phyloP scores from a whole-genome alignment of 1,139 yeast genomes.

The Candida sp. region DNA sequence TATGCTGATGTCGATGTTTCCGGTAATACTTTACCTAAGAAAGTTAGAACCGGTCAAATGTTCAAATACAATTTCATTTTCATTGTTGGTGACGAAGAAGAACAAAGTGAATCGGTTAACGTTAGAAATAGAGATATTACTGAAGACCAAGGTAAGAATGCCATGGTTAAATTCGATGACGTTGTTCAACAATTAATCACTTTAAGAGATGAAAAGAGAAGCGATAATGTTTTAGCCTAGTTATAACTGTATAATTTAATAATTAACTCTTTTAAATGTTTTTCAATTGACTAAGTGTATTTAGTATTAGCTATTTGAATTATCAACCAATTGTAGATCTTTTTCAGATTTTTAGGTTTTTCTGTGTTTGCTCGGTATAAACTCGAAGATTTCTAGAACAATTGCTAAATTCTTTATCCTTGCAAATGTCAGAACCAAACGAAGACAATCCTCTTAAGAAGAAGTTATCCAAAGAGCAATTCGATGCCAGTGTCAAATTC shows the following conservation, averaged over 20 bases:
- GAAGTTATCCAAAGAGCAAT: conserved; percentile 30
- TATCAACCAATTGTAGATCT: conserved; percentile 10
- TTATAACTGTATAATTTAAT: background rate
- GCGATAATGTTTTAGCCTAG: conserved; percentile 53
- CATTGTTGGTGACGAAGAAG: conserved; percentile 95
- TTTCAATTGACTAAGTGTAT: too few relatives aligned
- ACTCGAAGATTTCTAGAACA: background rate
- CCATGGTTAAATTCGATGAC: conserved; percentile 64
- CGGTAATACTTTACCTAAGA: conserved; percentile 95
- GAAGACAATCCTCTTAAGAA: conserved; percentile 25
- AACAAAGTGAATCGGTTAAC: conserved; percentile 72
- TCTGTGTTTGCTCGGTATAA: background rate
- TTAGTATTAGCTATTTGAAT: too few relatives aligned
- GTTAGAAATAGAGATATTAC: conserved; percentile 90
- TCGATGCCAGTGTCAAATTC: conserved; percentile 35
- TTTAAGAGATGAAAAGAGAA: conserved; percentile 67
- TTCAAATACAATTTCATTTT: conserved; percentile 91
- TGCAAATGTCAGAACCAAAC: conserved; percentile 3
- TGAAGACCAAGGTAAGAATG: conserved; percentile 85
- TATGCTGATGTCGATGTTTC: conserved; percentile 89
- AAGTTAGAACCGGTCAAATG: conserved; percentile 93
- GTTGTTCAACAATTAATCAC: conserved; percentile 65
- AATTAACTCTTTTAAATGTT: too few relatives aligned
- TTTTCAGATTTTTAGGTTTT: background rate
- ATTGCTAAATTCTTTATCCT: background rate